Percentiles rank a stretch among this genome's conserved stretches.
Conservation (phyloP, 2,329 filamentous ascomycete genomes). For the Plectosphaerella cucumerina region DNA sequence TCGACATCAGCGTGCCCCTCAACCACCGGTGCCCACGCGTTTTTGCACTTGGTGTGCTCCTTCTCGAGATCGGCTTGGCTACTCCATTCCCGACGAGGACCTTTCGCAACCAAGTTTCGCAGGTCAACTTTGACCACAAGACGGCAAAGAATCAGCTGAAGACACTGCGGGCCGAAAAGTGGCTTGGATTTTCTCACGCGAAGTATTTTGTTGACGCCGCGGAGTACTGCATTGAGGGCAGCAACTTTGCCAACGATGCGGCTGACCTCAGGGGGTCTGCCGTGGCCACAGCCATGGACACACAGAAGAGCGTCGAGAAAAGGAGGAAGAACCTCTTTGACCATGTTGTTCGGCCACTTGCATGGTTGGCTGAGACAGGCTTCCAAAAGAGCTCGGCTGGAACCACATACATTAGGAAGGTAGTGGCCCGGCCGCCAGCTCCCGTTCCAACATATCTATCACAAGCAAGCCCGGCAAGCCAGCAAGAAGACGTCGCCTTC, state of each 20-base stretch:
- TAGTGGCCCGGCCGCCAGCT: too few species aligned
- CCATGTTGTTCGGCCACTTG: neutral
- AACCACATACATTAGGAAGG: neutral
- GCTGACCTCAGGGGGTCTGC: neutral
- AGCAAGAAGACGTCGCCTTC: neutral
- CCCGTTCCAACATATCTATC: too few species aligned
- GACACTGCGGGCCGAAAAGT: neutral
- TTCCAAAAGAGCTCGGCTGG: neutral
- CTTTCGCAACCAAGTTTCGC: neutral
- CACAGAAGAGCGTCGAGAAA: neutral
- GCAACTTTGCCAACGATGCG: neutral
- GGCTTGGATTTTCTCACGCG: neutral
- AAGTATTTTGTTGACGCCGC: neutral
- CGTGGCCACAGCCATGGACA: too few species aligned
- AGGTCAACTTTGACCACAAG: neutral
- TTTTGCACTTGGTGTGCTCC: neutral
- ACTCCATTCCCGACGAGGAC: neutral
- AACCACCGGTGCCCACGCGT: neutral
- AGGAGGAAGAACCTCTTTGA: neutral
- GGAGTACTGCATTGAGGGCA: neutral
- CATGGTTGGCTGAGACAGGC: neutral
- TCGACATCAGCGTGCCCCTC: neutral
- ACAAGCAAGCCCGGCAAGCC: too few species aligned
- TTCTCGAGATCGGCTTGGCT: conserved; percentile 1
- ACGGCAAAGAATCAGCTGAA: neutral